Evolutionary conservation across 2,329 filamentous ascomycete species (phyloP), one percentile per base, ranked within the genome.

Genomic region (Diaporthe sp.): DNA sequence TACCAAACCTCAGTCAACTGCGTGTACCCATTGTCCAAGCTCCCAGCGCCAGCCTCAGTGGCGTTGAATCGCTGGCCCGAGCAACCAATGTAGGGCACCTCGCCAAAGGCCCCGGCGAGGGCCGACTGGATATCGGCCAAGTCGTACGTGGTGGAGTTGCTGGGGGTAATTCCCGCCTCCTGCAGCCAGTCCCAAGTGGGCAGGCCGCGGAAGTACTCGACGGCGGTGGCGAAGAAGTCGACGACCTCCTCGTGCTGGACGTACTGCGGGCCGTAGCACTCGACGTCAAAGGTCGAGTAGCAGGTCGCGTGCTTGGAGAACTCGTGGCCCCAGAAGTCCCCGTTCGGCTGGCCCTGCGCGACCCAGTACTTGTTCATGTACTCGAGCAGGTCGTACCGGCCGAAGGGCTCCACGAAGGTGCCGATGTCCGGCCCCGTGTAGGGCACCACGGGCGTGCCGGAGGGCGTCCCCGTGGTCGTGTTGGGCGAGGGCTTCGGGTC

Each of bases 291-390:
- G 75, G 89, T 92, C 61, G 87, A 90, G 85, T 85, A 93, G 86
- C 92, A 94, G 19, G 91, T 93, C 3, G 87, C 91, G 82, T 92
- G 91, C 85, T 93, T 93, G 83, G 86, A 88, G 84, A 91, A 93
- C 80, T 93, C 91, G 84, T 93, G 91, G 52, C 83, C 91, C 91
- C 91, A 93, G 83, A 94, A 89, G 45, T 88, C 86, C 68, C 84
- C 81, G 82, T 91, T 93, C 19, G 87, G 85, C 66, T 87, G 86
- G 75, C 84, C 83, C 77, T 90, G 89, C 64, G 87, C 87, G 77
- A 92, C 86, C 92, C 92, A 93, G 86, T 87, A 88, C 79, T 87
- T 91, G 80, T 91, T 89, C 92, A 93, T 93, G 84, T 88, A 93
- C 2, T 85, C 87, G 2, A 93, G 86, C 2, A 93, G 84, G 79